Evolutionary conservation across 2,329 filamentous ascomycete species (phyloP), one percentile per base, ranked within the genome.

Genomic region (Colletotrichum lini): DNA sequence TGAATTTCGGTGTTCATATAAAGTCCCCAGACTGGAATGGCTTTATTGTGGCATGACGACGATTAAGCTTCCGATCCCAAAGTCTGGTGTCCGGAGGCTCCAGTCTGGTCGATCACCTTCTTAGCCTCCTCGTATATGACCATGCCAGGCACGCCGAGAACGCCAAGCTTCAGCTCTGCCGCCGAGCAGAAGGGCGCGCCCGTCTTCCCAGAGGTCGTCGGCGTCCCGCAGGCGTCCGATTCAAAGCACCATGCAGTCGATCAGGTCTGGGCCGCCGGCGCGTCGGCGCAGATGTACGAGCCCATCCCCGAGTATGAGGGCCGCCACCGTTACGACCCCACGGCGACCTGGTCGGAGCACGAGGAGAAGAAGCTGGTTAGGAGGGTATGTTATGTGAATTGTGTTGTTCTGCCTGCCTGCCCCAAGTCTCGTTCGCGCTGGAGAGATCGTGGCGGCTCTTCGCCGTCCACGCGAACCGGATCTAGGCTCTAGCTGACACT

Each of bases 261-360:
- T 5, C 62, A 60, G 13, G 64, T 67, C 30, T 73, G 64, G 38
- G 71, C 71, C 3, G 21, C 49, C 5, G 70, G 70, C 38, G 66
- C 50, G 13, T 69, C 65, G 1, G 21, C 56, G 2, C 61, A 47
- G 38, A 79, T 79, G 45, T 88, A 88, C 73, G 82, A 83, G 70
- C 87, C 87, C 0, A 85, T 89, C 18, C 82, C 84, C 2, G 79
- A 79, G 7, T 91, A 90, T 74, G 89, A 91, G 75, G 88, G 88
- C 2, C 78, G 83, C 6, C 89, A 91, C 78, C 83, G 88, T 54
- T 91, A 86, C 75, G 88, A 91, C 74, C 88, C 89, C 0, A 77
- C 81, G 1, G 88, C 86, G 53, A 80, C 84, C 62, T 91, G 89
- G 89, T 85, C 86, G 2, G 79, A 83, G n/a, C 82, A 84, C 59